These are phyloP conservation scores for Salvia rosmarinus DNA, from an alignment of 257 asterid species.

Conservation along the genomic window DNA sequence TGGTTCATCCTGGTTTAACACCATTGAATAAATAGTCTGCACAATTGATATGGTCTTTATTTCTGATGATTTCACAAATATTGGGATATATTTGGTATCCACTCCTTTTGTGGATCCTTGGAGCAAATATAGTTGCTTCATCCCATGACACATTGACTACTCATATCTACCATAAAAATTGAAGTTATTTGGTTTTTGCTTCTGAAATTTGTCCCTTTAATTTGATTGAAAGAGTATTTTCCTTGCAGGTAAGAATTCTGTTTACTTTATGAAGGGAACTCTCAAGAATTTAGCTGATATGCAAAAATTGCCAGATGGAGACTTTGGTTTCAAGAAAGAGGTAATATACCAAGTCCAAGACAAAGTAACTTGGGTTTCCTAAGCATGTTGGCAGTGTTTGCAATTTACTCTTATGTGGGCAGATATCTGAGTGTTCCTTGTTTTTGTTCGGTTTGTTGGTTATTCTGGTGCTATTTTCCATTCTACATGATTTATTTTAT, in stretches of 20 bases:
- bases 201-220: conserved; percentile 20
- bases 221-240: conserved; percentile 23
- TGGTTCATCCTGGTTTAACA: conserved; percentile 17
- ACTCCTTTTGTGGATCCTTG: conserved; percentile 10
- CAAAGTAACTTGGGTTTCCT: conserved; percentile 11
- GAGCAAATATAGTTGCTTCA: conserved; percentile 10
- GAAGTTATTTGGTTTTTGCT: not conserved
- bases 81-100: not conserved
- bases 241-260: conserved; percentile 66
- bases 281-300: conserved; percentile 73
- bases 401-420: not conserved
- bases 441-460: no score
- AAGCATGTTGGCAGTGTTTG: not conserved
- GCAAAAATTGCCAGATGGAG: conserved; percentile 82
- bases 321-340: conserved; percentile 77
- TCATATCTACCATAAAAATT: not conserved
- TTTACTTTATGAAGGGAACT: conserved; percentile 58
- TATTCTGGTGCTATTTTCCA: no score
- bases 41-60: conserved; percentile 7
- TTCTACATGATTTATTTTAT: no score
- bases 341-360: conserved; percentile 38
- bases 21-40: conserved; percentile 19
- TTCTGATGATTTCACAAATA: not conserved
- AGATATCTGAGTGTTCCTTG: no score
- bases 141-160: not conserved